Percentiles rank a stretch among this genome's conserved stretches.
Evolutionary conservation across 1,139 yeast species (phyloP).

Genomic region (Saccharomyces pastorianus): DNA sequence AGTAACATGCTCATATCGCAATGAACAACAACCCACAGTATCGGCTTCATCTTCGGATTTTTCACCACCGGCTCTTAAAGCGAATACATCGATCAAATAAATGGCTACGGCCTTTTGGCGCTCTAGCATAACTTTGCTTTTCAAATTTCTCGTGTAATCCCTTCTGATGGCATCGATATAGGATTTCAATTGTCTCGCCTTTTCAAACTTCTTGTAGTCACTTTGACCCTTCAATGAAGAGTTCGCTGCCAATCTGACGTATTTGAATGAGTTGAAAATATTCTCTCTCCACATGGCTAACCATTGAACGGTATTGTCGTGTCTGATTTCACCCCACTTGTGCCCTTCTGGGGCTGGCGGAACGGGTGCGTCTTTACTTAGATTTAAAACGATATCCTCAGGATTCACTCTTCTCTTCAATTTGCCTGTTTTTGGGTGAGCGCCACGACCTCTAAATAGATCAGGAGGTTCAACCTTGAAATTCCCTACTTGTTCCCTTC

Average conservation of each 20-base stretch:
- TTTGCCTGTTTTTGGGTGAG: constrained; percentile 92
- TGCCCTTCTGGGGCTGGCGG: constrained; percentile 88
- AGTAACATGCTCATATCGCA: constrained; percentile 81
- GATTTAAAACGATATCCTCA: constrained; percentile 79
- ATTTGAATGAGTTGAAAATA: constrained; percentile 73
- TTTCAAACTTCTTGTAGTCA: constrained; percentile 86
- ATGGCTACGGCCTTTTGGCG: constrained; percentile 94
- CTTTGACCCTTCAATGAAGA: constrained; percentile 88
- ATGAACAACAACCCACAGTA: constrained; percentile 95
- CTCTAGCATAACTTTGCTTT: constrained; percentile 70
- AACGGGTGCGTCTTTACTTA: constrained; percentile 61
- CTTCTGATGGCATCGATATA: constrained; percentile 66
- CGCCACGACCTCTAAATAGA: constrained; percentile 90
- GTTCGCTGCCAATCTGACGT: constrained; percentile 85
- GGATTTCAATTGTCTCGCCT: constrained; percentile 73
- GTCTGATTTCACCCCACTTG: constrained; percentile 80
- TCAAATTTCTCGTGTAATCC: constrained; percentile 65
- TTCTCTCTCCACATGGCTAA: constrained; percentile 96
- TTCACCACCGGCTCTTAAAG: constrained; percentile 97
- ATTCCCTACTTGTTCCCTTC: constrained; percentile 88
- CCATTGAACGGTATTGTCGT: constrained; percentile 92
- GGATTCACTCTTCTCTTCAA: constrained; percentile 76
- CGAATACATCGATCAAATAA: constrained; percentile 86
- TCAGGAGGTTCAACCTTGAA: constrained; percentile 96
- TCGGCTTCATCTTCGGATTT: constrained; percentile 97